Conservation (phyloP, 345 rosid species). For the Triadica sebifera region DNA sequence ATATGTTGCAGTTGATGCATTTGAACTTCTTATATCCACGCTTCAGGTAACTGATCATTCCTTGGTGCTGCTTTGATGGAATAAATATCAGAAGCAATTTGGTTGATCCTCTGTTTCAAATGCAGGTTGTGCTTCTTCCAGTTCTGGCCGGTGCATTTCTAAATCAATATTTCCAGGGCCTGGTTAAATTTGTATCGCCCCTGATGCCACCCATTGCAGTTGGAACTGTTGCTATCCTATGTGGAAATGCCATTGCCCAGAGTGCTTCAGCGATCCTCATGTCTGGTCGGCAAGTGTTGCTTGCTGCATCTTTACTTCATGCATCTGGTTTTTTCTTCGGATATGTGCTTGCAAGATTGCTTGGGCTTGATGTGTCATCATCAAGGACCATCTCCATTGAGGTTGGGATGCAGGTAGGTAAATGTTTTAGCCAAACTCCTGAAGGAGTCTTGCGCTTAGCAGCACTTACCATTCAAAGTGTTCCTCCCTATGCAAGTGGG, state of each 20-base stretch:
- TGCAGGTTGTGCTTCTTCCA: constrained; percentile 86
- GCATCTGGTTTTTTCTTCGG: constrained; percentile 86
- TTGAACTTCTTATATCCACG: constrained; percentile 64
- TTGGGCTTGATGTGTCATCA: constrained; percentile 61
- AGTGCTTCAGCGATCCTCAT: constrained; percentile 67
- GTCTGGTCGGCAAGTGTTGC: constrained; percentile 71
- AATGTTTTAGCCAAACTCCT: background rate
- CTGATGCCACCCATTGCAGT: constrained; percentile 82
- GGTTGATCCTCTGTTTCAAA: background rate
- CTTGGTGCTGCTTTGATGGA: background rate
- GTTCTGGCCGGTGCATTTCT: constrained; percentile 44
- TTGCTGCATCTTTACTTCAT: constrained; percentile 69
- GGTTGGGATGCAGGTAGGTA: constrained; percentile 89
- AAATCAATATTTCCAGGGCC: constrained; percentile 56
- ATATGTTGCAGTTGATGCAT: constrained; percentile 80
- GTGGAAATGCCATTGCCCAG: constrained; percentile 79
- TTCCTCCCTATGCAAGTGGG: background rate
- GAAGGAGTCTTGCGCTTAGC: background rate
- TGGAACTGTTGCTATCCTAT: constrained; percentile 72
- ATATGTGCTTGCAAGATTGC: constrained; percentile 59
- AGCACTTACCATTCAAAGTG: background rate
- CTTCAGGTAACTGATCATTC: constrained; percentile 52
- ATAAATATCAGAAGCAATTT: background rate
- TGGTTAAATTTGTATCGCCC: constrained; percentile 76
- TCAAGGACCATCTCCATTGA: constrained; percentile 76